Evolutionary conservation across 257 asterid species (phyloP).

Genomic region (Nicotiana noctiflora): DNA sequence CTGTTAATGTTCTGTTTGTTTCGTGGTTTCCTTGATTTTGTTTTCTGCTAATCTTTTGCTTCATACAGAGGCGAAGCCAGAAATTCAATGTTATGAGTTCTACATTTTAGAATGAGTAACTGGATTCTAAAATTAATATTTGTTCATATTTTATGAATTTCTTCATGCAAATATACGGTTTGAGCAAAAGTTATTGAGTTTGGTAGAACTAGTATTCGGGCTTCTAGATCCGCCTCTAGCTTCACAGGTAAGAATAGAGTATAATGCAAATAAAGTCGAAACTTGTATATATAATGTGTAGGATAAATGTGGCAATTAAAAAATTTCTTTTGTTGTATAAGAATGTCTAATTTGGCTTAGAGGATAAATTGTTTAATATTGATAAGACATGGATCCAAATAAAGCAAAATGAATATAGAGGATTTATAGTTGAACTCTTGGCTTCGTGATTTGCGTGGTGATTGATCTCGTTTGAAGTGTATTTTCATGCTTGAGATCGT

Average conservation of each 20-base stretch:
- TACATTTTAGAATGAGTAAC: no score
- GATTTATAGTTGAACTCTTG: not conserved
- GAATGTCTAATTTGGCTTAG: not conserved
- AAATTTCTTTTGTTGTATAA: not conserved
- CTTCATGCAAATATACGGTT: fast-evolving
- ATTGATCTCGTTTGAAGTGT: not conserved
- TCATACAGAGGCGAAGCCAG: no score
- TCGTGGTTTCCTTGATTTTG: no score
- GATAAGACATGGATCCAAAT: not conserved
- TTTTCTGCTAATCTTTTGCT: no score
- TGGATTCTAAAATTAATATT: no score
- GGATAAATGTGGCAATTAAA: not conserved
- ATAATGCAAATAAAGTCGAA: not conserved
- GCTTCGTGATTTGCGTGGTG: not conserved
- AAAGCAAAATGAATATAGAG: not conserved
- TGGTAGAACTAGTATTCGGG: no score
- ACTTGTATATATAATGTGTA: not conserved
- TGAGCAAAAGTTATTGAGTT: no score
- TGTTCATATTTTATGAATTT: no score
- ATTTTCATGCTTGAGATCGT: not conserved
- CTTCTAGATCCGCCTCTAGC: no score
- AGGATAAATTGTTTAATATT: not conserved
- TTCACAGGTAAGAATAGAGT: not conserved
- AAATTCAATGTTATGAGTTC: no score
- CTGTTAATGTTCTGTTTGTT: no score